Evolutionary conservation across 2,329 filamentous ascomycete species (phyloP), one percentile per base, ranked within the genome.

Genomic region (Colletotrichum brevisporum): DNA sequence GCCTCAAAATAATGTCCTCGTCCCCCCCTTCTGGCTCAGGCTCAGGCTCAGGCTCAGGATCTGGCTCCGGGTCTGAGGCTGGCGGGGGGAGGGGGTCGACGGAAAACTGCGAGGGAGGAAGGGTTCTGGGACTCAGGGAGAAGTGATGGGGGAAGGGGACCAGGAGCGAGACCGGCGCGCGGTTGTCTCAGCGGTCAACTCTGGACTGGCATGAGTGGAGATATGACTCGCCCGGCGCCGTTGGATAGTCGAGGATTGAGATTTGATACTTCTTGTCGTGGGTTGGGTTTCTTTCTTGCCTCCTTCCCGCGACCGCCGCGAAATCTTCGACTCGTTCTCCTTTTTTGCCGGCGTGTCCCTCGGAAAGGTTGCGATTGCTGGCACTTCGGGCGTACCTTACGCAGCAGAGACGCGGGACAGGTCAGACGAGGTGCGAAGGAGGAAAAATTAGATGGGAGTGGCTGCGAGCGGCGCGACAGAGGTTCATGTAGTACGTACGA

Each of bases 121-220:
- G 31, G 21, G 21, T 24, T 24, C 21, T 24, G 21, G 21, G 21
- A 24, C 21, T 24, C 3, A 36, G 31, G 31, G 31, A 36, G 31
- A 36, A 36, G 10, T 8, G 54, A 57, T 39, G 60, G 56, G 56
- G 45, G 31, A 62, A 62, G 54, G 65, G 54, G 66, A 51, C 52
- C 51, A 54, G 58, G 50, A 69, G 62, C 66, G 66, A 69, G 66
- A 69, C 66, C 66, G 66, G 66, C 66, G 62, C 66, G 55, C 62
- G 62, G 66, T 31, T 66, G 66, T 69, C 66, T 69, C 66, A 69
- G 66, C 50, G 62, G 55, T 66, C 66, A 69, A 66, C 66, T 66
- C 54, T 66, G 48, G 62, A 56, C 55, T 69, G 66, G 66, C 66
- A 69, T 69, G 66, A 52, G 62, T 69, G 62, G 51, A 66, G 51